These are phyloP conservation scores for Gilbertella persicaria DNA, from an alignment of 371 early-diverging fungal species.

Conservation along the genomic window DNA sequence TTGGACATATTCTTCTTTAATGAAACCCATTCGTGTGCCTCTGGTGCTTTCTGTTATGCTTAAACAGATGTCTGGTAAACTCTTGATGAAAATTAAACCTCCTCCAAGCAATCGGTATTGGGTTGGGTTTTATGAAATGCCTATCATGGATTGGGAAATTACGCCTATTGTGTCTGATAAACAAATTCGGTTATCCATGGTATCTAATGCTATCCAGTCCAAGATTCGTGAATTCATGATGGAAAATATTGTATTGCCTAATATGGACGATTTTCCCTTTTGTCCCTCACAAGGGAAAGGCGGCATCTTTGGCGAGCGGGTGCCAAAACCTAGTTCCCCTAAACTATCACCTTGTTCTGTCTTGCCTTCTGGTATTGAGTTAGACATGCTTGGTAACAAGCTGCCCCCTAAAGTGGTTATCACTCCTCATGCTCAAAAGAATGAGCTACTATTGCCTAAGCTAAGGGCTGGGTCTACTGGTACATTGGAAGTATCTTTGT, in stretches of 20 bases:
- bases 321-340: conserved; percentile 18
- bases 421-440: too few relatives aligned
- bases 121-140: conserved; percentile 85
- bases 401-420: background rate
- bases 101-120: conserved; percentile 87
- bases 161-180: conserved; percentile 85
- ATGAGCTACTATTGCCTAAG: too few relatives aligned
- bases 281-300: conserved; percentile 65
- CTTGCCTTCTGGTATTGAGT: background rate
- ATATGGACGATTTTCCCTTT: conserved; percentile 89
- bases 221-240: conserved; percentile 81
- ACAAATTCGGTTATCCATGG: conserved; percentile 73
- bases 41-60: conserved; percentile 76
- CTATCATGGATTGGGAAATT: conserved; percentile 74
- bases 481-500: too few relatives aligned
- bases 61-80: conserved; percentile 66
- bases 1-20: conserved; percentile 42
- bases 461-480: too few relatives aligned
- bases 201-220: conserved; percentile 80
- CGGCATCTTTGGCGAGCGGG: conserved; percentile 59
- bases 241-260: conserved; percentile 82
- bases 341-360: background rate
- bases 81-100: conserved; percentile 78
- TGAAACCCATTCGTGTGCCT: conserved; percentile 74
- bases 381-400: conserved; percentile 20